Percentiles rank a stretch among this genome's conserved stretches.
Conservation (phyloP, 2,329 filamentous ascomycete genomes). For the Cladophialophora yegresii region DNA sequence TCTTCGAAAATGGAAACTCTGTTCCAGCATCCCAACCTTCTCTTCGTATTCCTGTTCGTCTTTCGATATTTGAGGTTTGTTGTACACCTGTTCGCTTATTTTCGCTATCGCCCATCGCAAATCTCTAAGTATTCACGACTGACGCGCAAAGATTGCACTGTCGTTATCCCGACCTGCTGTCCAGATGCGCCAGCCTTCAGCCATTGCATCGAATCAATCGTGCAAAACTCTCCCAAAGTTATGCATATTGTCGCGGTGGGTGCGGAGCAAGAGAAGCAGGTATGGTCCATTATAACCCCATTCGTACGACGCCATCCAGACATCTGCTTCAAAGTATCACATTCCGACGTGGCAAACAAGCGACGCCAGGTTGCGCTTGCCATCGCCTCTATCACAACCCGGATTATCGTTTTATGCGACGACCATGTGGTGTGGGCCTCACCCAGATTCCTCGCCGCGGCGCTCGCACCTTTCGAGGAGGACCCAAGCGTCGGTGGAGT, state of each 20-base stretch:
- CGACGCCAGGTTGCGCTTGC: conserved; percentile 52
- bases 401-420: conserved; percentile 53
- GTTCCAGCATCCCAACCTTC: conserved; percentile 2
- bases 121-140: conserved; percentile 40
- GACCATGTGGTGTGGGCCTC: conserved; percentile 58
- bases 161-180: conserved; percentile 57
- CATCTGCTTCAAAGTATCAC: conserved; percentile 38
- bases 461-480: conserved; percentile 52
- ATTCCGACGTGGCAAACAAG: conserved; percentile 49
- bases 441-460: conserved; percentile 44
- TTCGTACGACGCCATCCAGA: conserved; percentile 9
- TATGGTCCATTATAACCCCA: conserved; percentile 14
- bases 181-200: conserved; percentile 47
- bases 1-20: not conserved
- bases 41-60: conserved; percentile 46
- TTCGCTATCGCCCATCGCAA: conserved; percentile 45
- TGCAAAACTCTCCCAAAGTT: conserved; percentile 44
- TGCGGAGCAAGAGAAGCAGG: conserved; percentile 21
- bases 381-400: conserved; percentile 44
- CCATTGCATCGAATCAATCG: conserved; percentile 47
- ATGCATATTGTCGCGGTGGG: conserved; percentile 54
- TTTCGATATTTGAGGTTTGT: conserved; percentile 54
- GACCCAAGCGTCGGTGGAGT: conserved; percentile 56
- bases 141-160: conserved; percentile 48
- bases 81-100: conserved; percentile 48